Conservation (phyloP, 306 rosid genomes). For the Casuarina cunninghamiana region DNA sequence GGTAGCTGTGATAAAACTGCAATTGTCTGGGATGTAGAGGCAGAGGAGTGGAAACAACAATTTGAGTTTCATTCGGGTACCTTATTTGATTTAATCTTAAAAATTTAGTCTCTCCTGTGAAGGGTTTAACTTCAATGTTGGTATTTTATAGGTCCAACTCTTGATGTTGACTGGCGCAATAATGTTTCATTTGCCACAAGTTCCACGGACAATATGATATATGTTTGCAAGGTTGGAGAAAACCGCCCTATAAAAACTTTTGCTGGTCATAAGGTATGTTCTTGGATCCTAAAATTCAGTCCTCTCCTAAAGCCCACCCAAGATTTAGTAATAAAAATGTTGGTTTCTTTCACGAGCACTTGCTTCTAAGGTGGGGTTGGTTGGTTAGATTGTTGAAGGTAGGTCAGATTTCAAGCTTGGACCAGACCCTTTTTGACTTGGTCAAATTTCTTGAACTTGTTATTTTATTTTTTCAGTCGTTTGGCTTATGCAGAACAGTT, state of each 20-base stretch:
- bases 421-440: neutral
- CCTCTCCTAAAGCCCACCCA: neutral
- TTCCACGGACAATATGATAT: constrained; percentile 83
- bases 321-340: neutral
- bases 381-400: neutral
- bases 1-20: constrained; percentile 97
- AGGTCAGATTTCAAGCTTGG: neutral
- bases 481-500: neutral
- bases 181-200: constrained; percentile 88
- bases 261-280: constrained; percentile 84
- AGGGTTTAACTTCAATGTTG: constrained; percentile 19
- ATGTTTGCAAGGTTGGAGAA: constrained; percentile 92
- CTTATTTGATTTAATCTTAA: constrained; percentile 5
- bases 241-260: constrained; percentile 69
- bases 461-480: neutral
- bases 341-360: neutral
- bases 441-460: neutral
- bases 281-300: neutral
- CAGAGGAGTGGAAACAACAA: constrained; percentile 88
- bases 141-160: constrained; percentile 73
- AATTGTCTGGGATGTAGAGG: constrained; percentile 91
- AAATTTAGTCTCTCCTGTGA: neutral
- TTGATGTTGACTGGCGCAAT: constrained; percentile 97
- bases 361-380: neutral
- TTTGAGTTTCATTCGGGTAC: constrained; percentile 90